Conservation (phyloP, 2,329 filamentous ascomycete species). For the Clonostachys rosea region DNA sequence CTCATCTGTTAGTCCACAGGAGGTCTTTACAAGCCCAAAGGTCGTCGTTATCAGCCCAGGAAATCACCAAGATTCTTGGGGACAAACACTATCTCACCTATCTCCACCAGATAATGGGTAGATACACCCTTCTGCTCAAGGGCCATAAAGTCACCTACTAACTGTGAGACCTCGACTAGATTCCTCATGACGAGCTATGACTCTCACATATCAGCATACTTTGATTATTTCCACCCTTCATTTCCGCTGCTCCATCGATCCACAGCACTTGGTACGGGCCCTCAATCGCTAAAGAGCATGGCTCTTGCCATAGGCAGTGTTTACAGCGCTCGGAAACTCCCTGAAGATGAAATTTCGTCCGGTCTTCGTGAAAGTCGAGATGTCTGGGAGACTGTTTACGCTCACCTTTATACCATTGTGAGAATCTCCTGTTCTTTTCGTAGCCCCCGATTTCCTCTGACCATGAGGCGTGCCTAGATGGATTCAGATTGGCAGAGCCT, state of each 20-base stretch:
- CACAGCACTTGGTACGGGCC: slow-evolving; percentile 5
- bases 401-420: slow-evolving; percentile 6
- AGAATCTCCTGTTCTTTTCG: background rate
- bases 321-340: slow-evolving; percentile 6
- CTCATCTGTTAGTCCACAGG: background rate
- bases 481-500: slow-evolving; percentile 11
- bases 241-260: slow-evolving; percentile 12
- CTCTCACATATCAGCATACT: slow-evolving; percentile 9
- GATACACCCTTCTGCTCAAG: background rate
- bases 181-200: background rate
- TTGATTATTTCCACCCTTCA: slow-evolving; percentile 13
- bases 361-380: slow-evolving; percentile 6
- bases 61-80: background rate
- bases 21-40: background rate
- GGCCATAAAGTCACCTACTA: background rate
- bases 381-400: slow-evolving; percentile 9
- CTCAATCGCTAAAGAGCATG: slow-evolving; percentile 5
- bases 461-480: slow-evolving; percentile 7
- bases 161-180: background rate
- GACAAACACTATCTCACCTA: background rate
- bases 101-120: background rate
- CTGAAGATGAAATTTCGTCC: slow-evolving; percentile 3
- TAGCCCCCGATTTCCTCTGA: too few species aligned
- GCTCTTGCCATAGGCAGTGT: slow-evolving; percentile 10
- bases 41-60: background rate